Conservation (phyloP, 75 land plant genomes). For the Sequoia sempervirens region DNA sequence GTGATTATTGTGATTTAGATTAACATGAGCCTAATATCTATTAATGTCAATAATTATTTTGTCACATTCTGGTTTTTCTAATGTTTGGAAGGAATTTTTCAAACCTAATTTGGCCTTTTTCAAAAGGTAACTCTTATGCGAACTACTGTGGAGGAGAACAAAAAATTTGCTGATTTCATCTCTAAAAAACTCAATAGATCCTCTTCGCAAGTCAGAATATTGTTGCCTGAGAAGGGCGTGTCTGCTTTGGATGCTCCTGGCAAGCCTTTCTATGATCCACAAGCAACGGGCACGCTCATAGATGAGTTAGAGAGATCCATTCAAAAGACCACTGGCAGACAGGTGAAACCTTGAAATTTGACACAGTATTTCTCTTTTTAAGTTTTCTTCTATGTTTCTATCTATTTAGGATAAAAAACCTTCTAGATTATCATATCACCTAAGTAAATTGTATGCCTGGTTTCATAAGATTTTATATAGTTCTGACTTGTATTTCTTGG, state of each 20-base stretch:
- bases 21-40: neutral
- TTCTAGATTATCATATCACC: neutral
- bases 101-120: neutral
- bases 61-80: neutral
- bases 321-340: constrained; percentile 50
- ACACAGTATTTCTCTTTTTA: neutral
- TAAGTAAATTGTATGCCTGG: neutral
- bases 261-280: constrained; percentile 86
- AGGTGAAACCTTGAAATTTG: constrained; percentile 33
- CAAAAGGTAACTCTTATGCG: constrained; percentile 87
- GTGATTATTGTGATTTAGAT: neutral
- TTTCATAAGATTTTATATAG: neutral
- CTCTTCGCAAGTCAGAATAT: constrained; percentile 58
- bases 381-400: neutral
- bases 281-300: constrained; percentile 62
- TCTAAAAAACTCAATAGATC: constrained; percentile 75
- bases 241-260: constrained; percentile 88
- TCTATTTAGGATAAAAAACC: neutral
- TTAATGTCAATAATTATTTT: neutral
- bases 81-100: neutral
- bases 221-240: constrained; percentile 86
- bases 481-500: constrained; percentile 3
- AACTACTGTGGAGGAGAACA: constrained; percentile 85
- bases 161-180: constrained; percentile 73
- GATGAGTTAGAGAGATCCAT: constrained; percentile 64